A percentile compares a stretch with the other conserved stretches of the same genome.
Evolutionary conservation across 306 rosid genomes (phyloP).

Genomic region (Mimosa bimucronata): DNA sequence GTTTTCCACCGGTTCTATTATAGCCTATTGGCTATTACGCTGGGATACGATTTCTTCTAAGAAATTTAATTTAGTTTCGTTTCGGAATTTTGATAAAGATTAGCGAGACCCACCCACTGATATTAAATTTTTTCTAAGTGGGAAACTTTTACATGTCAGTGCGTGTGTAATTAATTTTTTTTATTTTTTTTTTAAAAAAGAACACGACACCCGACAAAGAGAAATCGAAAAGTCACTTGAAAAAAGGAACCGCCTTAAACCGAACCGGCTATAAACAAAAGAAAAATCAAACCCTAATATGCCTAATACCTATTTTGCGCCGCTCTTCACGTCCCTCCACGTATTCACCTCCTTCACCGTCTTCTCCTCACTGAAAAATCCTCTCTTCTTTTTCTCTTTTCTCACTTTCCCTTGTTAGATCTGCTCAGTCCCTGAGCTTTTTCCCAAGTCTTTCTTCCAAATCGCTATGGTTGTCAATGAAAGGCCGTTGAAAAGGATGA

Average conservation of each 20-base stretch:
- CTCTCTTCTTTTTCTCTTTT: neutral
- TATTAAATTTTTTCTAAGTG: too few relatives aligned
- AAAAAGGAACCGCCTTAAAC: slow-evolving; percentile 23
- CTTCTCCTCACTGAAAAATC: neutral
- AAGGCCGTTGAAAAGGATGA: slow-evolving; percentile 80
- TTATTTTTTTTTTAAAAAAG: too few relatives aligned
- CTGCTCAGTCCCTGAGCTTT: neutral
- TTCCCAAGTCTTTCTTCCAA: neutral
- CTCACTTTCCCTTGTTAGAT: neutral
- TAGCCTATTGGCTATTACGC: too few relatives aligned
- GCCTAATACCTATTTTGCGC: slow-evolving; percentile 36
- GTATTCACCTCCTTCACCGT: slow-evolving; percentile 11
- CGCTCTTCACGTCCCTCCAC: slow-evolving; percentile 23
- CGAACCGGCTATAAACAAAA: slow-evolving; percentile 35
- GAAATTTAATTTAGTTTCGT: too few relatives aligned
- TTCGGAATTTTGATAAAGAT: too few relatives aligned
- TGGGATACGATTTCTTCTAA: too few relatives aligned
- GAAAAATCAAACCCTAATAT: slow-evolving; percentile 17
- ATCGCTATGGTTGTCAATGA: slow-evolving; percentile 72
- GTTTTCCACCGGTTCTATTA: too few relatives aligned
- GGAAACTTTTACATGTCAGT: too few relatives aligned
- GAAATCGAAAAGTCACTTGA: slow-evolving; percentile 16
- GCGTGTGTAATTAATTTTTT: too few relatives aligned
- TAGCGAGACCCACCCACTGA: too few relatives aligned
- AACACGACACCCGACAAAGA: neutral